A percentile compares a stretch with the other conserved stretches of the same genome.
These are phyloP conservation scores for Rhododendron ovatum DNA, from an alignment of 148 eudicot genomes.

Conservation along the genomic window DNA sequence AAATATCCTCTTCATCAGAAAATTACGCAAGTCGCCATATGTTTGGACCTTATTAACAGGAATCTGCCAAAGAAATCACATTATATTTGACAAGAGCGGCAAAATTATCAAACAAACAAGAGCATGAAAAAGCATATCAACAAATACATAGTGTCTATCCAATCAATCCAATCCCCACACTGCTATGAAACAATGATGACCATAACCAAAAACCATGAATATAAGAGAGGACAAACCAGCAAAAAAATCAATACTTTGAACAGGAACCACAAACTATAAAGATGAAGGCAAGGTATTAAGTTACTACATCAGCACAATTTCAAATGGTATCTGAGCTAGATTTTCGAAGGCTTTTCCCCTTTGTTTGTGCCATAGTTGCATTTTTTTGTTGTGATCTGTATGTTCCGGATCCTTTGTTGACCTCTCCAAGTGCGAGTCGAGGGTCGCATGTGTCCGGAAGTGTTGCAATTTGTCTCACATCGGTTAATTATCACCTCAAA, in stretches of 20 bases:
- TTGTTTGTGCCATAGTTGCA: too few relatives aligned
- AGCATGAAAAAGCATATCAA: not conserved
- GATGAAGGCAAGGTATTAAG: not conserved
- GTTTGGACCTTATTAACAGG: constrained; percentile 90
- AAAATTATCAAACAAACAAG: not conserved
- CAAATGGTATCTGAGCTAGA: not conserved
- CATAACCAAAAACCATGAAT: not conserved
- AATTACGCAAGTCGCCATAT: constrained; percentile 77
- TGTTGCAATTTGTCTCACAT: too few relatives aligned
- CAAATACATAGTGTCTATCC: not conserved
- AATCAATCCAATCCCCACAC: not conserved
- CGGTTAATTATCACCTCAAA: too few relatives aligned
- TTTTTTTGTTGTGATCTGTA: too few relatives aligned
- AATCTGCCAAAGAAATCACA: constrained; percentile 45
- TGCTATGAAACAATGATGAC: not conserved
- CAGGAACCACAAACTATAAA: not conserved
- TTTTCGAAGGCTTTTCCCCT: too few relatives aligned
- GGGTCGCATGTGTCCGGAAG: too few relatives aligned
- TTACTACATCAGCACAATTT: not conserved
- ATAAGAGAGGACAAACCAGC: not conserved
- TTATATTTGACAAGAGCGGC: not conserved
- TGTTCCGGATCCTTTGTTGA: too few relatives aligned
- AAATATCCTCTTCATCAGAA: constrained; percentile 97
- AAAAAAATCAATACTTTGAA: not conserved
- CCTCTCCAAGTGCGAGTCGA: too few relatives aligned